These are phyloP conservation scores for Candida dajiaensis DNA, from an alignment of 805 yeast species.

Conservation along the genomic window DNA sequence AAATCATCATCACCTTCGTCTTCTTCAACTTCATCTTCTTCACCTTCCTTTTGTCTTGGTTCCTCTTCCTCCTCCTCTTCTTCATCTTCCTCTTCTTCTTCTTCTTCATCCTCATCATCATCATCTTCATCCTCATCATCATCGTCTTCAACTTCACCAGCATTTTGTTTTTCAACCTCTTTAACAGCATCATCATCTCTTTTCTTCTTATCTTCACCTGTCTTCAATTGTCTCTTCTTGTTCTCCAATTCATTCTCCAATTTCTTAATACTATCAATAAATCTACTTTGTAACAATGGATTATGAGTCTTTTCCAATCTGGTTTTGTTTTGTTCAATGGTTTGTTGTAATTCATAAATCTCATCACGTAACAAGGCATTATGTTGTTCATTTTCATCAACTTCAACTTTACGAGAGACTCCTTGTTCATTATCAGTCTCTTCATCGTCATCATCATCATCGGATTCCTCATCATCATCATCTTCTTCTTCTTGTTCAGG, in stretches of 20 bases:
- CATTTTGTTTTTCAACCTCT: conserved; percentile 21
- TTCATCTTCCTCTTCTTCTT: conserved; percentile 27
- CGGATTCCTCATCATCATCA: conserved; percentile 39
- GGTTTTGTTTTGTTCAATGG: conserved; percentile 67
- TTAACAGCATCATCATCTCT: conserved; percentile 18
- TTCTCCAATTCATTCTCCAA: conserved; percentile 76
- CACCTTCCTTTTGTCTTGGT: conserved; percentile 23
- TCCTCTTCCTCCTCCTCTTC: conserved; percentile 28
- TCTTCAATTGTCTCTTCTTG: conserved; percentile 61
- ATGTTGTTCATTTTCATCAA: conserved; percentile 56
- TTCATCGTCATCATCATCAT: conserved; percentile 48
- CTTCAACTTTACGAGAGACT: conserved; percentile 43
- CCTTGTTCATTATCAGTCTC: conserved; percentile 50
- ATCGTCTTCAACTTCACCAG: conserved; percentile 19
- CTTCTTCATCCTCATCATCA: conserved; percentile 26
- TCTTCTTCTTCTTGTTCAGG: conserved; percentile 31
- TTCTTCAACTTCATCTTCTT: conserved; percentile 30
- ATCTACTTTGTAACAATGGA: conserved; percentile 82
- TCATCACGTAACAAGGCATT: conserved; percentile 78
- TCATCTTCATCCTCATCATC: conserved; percentile 29
- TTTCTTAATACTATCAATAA: conserved; percentile 72
- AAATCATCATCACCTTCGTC: conserved; percentile 28
- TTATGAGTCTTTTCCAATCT: conserved; percentile 71
- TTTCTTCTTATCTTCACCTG: conserved; percentile 26
- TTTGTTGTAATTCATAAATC: conserved; percentile 70